These are phyloP conservation scores for Mucor indicus DNA, from an alignment of 371 early-diverging fungal genomes.

Conservation along the genomic window DNA sequence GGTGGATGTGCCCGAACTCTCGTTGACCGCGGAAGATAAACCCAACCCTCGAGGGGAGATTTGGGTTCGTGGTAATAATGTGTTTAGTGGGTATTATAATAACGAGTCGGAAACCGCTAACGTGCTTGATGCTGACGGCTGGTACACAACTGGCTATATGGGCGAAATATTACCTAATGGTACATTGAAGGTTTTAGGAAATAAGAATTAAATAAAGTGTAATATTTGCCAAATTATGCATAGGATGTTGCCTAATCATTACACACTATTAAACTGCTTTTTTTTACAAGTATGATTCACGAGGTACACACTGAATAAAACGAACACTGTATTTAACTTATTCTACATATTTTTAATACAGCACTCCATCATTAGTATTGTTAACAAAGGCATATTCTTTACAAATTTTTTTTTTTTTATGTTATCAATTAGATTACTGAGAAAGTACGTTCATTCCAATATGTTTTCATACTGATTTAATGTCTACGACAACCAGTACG, in stretches of 20 bases:
- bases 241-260: too few species aligned
- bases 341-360: not conserved
- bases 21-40: constrained; percentile 62
- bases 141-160: constrained; percentile 84
- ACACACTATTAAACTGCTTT: too few species aligned
- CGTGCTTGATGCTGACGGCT: constrained; percentile 70
- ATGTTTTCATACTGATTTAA: too few species aligned
- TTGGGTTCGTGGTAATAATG: constrained; percentile 57
- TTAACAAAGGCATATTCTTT: too few species aligned
- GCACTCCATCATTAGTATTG: too few species aligned
- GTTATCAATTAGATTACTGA: too few species aligned
- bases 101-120: constrained; percentile 49
- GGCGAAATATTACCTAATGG: constrained; percentile 71
- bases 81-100: constrained; percentile 52
- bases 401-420: too few species aligned
- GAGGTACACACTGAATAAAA: too few species aligned
- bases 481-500: constrained; percentile 37
- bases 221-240: too few species aligned
- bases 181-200: constrained; percentile 57
- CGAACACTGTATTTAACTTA: too few species aligned
- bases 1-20: constrained; percentile 68
- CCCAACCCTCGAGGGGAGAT: constrained; percentile 80
- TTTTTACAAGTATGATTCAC: too few species aligned
- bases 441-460: too few species aligned
- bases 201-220: constrained; percentile 28